Conservation (phyloP, 1,284 basidiomycete genomes). For the Microbotryum saponariae region DNA sequence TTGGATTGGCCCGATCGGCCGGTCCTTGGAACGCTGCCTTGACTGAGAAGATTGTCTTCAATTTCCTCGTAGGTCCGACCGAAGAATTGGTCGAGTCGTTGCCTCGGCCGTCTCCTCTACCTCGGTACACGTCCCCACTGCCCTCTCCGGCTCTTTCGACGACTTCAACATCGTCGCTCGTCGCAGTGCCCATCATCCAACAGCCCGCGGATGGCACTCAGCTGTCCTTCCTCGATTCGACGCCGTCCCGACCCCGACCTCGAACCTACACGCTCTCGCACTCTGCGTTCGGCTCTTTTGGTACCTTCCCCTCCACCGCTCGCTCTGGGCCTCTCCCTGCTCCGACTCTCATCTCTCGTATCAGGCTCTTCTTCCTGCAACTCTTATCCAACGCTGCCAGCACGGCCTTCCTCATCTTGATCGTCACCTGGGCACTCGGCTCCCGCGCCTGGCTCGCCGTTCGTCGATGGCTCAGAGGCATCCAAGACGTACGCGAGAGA, state of each 20-base stretch:
- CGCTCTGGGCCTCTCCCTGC: slow-evolving; percentile 34
- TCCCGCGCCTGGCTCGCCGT: slow-evolving; percentile 3
- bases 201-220: slow-evolving; percentile 2
- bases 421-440: slow-evolving; percentile 43
- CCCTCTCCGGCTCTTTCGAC: slow-evolving; percentile 28
- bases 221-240: slow-evolving; percentile 22
- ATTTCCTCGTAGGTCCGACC: slow-evolving; percentile 11
- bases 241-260: slow-evolving; percentile 30
- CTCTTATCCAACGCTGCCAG: slow-evolving; percentile 47
- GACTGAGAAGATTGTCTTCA: neutral
- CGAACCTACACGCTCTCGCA: slow-evolving; percentile 32
- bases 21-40: neutral
- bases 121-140: slow-evolving; percentile 9
- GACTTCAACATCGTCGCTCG: slow-evolving; percentile 8
- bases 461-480: slow-evolving; percentile 16
- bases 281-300: slow-evolving; percentile 33
- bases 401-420: slow-evolving; percentile 47
- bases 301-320: slow-evolving; percentile 36
- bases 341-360: slow-evolving; percentile 32
- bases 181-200: slow-evolving; percentile 2
- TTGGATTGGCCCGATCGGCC: neutral
- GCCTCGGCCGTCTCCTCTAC: slow-evolving; percentile 27
- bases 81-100: slow-evolving; percentile 27
- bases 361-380: slow-evolving; percentile 47
- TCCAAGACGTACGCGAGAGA: slow-evolving; percentile 28